These are phyloP conservation scores for Colletotrichum neosansevieriae DNA, from an alignment of 2,329 filamentous ascomycete genomes.

Conservation along the genomic window DNA sequence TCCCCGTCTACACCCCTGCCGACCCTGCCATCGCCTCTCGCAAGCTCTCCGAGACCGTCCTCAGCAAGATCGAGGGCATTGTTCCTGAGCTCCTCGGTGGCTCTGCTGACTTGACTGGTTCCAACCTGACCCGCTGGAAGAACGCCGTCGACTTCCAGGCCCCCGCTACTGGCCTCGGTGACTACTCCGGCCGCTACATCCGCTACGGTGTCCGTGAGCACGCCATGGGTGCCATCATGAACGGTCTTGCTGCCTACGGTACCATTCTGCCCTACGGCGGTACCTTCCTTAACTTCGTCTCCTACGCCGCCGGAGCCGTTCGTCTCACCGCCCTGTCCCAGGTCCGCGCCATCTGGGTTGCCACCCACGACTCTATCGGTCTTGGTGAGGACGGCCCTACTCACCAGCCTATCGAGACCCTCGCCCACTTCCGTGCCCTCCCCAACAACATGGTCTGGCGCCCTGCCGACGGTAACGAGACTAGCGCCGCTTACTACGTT, in stretches of 20 bases:
- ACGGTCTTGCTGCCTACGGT: slow-evolving; percentile 95
- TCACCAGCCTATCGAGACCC: slow-evolving; percentile 98
- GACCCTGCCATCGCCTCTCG: slow-evolving; percentile 90
- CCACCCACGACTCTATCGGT: slow-evolving; percentile 99
- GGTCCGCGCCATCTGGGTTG: slow-evolving; percentile 92
- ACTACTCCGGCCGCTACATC: slow-evolving; percentile 92
- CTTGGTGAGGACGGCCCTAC: slow-evolving; percentile 98
- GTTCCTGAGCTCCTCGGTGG: slow-evolving; percentile 94
- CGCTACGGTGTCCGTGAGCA: slow-evolving; percentile 94
- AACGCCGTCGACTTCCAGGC: slow-evolving; percentile 97
- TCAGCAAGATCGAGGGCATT: slow-evolving; percentile 85
- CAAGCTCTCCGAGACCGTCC: slow-evolving; percentile 95
- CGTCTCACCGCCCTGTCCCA: slow-evolving; percentile 94
- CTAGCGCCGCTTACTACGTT: slow-evolving; percentile 96
- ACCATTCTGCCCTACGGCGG: slow-evolving; percentile 93
- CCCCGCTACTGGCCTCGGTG: slow-evolving; percentile 84
- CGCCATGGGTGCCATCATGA: slow-evolving; percentile 92
- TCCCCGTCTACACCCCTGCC: slow-evolving; percentile 89
- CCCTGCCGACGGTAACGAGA: slow-evolving; percentile 98
- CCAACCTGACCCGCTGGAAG: slow-evolving; percentile 99
- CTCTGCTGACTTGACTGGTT: slow-evolving; percentile 97
- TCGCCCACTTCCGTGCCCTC: slow-evolving; percentile 97
- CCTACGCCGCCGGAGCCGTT: slow-evolving; percentile 94
- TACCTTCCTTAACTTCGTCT: slow-evolving; percentile 99
- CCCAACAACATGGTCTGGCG: slow-evolving; percentile 99